phyloP scores from a whole-genome alignment of 257 asterid genomes.

The Jasminum sambac region DNA sequence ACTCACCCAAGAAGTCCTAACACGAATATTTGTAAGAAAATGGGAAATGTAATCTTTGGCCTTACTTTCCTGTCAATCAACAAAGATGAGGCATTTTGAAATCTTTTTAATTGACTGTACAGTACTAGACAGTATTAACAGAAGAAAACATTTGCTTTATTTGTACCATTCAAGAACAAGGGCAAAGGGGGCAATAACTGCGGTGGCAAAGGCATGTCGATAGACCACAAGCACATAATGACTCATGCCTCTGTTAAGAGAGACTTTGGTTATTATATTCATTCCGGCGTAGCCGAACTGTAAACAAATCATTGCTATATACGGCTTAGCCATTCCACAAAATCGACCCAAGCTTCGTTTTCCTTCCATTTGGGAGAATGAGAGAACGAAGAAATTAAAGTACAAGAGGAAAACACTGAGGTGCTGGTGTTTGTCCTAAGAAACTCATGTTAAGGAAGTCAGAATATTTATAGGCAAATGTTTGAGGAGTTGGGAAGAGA shows the following conservation, averaged over 20 bases:
- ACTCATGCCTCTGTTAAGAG: slow-evolving; percentile 90
- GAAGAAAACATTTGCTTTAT: too few species aligned
- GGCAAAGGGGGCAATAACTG: slow-evolving; percentile 84
- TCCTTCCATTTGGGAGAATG: slow-evolving; percentile 50
- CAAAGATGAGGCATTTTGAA: too few species aligned
- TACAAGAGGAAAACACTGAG: slow-evolving; percentile 74
- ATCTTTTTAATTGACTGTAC: too few species aligned
- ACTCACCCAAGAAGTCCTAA: slow-evolving; percentile 93
- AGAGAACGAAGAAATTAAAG: too few species aligned
- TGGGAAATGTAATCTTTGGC: slow-evolving; percentile 81
- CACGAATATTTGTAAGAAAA: slow-evolving; percentile 82
- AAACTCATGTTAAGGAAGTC: slow-evolving; percentile 22
- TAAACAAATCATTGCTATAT: slow-evolving; percentile 76
- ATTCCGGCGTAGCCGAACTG: slow-evolving; percentile 97
- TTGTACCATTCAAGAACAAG: slow-evolving; percentile 76
- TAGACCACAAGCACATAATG: slow-evolving; percentile 89
- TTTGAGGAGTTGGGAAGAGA: not conserved
- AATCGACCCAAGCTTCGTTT: slow-evolving; percentile 46
- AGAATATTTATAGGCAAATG: slow-evolving; percentile 49
- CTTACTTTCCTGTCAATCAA: slow-evolving; percentile 81
- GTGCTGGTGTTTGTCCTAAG: slow-evolving; percentile 63
- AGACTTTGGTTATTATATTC: slow-evolving; percentile 86
- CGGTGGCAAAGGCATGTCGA: slow-evolving; percentile 90
- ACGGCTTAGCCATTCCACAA: slow-evolving; percentile 63
- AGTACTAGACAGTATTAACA: too few species aligned